Percentiles rank a stretch among this genome's conserved stretches.
Evolutionary conservation across 768 basidiomycete species (phyloP).

Genomic region (Kwoniella bestiolae): DNA sequence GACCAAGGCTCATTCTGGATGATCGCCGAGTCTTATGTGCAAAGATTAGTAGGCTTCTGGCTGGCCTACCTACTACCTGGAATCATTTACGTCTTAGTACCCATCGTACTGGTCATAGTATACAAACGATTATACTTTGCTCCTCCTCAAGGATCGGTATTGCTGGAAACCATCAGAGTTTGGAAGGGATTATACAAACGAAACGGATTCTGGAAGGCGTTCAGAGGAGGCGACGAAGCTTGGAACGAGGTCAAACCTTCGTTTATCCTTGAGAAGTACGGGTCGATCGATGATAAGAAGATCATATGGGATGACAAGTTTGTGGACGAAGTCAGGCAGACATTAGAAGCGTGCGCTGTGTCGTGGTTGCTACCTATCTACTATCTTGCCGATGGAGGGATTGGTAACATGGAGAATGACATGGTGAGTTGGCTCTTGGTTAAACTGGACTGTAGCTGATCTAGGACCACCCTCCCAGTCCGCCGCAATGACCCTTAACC

Average conservation of each 20-base stretch:
- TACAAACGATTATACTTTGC: slow-evolving; percentile 45
- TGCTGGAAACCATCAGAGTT: slow-evolving; percentile 42
- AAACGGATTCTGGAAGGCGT: slow-evolving; percentile 34
- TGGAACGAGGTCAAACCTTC: slow-evolving; percentile 53
- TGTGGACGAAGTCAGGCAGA: slow-evolving; percentile 53
- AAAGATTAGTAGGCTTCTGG: slow-evolving; percentile 55
- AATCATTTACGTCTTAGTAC: slow-evolving; percentile 50
- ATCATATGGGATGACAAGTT: slow-evolving; percentile 55
- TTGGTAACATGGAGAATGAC: slow-evolving; percentile 47
- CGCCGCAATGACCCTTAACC: slow-evolving; percentile 45
- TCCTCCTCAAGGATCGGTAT: slow-evolving; percentile 52
- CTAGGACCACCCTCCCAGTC: slow-evolving; percentile 8
- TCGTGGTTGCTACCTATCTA: slow-evolving; percentile 54
- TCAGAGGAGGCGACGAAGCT: slow-evolving; percentile 35
- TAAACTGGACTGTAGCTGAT: slow-evolving; percentile 42
- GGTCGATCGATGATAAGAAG: slow-evolving; percentile 28
- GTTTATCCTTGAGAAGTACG: slow-evolving; percentile 19
- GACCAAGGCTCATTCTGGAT: slow-evolving; percentile 43
- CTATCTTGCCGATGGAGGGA: slow-evolving; percentile 50
- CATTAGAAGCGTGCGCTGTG: slow-evolving; percentile 52
- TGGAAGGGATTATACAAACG: slow-evolving; percentile 36
- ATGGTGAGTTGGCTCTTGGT: slow-evolving; percentile 32
- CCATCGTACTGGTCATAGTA: slow-evolving; percentile 35
- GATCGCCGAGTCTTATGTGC: slow-evolving; percentile 51
- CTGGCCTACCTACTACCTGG: slow-evolving; percentile 49